A percentile compares a stretch with the other conserved stretches of the same genome.
Conservation (phyloP, 73 alveolate species). For the Paramecium pentaurelia region DNA sequence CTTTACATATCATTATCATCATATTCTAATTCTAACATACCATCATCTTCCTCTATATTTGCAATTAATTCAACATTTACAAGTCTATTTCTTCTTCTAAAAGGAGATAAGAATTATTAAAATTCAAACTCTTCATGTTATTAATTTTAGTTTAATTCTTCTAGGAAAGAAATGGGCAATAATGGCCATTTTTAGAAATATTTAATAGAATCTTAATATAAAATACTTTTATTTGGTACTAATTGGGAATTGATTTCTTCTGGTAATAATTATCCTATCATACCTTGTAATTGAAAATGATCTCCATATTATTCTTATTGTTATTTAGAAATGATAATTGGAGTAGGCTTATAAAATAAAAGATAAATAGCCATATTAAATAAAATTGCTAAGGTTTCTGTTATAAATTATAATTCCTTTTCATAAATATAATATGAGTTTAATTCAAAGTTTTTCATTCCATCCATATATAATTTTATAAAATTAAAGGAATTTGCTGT, state of each 20-base stretch:
- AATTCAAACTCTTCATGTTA: neutral
- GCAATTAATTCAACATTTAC: neutral
- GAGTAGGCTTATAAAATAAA: neutral
- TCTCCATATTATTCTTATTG: neutral
- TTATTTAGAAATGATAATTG: neutral
- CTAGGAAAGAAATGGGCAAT: neutral
- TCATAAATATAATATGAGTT: neutral
- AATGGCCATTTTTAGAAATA: slow-evolving; percentile 17
- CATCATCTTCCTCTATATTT: slow-evolving; percentile 7
- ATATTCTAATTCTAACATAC: slow-evolving; percentile 10
- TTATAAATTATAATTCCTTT: neutral
- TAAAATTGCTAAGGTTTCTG: neutral
- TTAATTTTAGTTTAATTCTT: neutral
- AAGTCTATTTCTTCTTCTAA: neutral
- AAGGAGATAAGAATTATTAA: neutral
- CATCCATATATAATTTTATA: slow-evolving; percentile 15
- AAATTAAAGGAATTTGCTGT: neutral
- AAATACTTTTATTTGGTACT: neutral
- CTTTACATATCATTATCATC: neutral
- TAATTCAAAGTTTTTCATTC: neutral
- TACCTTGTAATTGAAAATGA: neutral
- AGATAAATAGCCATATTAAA: slow-evolving; percentile 15
- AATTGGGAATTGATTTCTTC: neutral
- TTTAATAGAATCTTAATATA: neutral
- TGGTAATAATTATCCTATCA: slow-evolving; percentile 25